These are phyloP conservation scores for Neopestalotiopsis sp. DNA, from an alignment of 2,329 filamentous ascomycete genomes.

Conservation along the genomic window DNA sequence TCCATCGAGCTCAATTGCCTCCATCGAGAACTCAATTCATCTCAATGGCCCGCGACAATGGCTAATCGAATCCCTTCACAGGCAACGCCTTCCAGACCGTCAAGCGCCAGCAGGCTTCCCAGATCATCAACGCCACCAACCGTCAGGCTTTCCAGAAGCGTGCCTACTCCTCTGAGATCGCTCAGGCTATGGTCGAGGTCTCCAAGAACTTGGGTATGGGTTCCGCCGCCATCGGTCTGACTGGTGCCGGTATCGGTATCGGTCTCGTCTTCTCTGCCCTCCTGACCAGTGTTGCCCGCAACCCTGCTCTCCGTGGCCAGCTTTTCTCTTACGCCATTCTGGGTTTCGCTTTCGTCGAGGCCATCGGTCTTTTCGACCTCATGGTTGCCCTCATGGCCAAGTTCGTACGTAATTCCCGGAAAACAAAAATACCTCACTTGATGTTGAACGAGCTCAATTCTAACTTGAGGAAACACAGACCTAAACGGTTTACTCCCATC, in stretches of 20 bases:
- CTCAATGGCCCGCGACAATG: slow-evolving; percentile 17
- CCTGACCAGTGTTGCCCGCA: slow-evolving; percentile 88
- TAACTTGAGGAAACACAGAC: slow-evolving; percentile 30
- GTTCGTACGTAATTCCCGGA: slow-evolving; percentile 65
- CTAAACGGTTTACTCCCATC: slow-evolving; percentile 37
- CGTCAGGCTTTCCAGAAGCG: slow-evolving; percentile 72
- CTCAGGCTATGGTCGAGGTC: slow-evolving; percentile 86
- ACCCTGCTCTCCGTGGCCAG: slow-evolving; percentile 92
- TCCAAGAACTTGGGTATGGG: slow-evolving; percentile 92
- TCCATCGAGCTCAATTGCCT: slow-evolving; percentile 24
- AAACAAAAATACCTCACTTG: slow-evolving; percentile 21
- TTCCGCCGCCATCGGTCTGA: slow-evolving; percentile 88
- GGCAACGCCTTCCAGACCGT: slow-evolving; percentile 68
- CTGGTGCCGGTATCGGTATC: slow-evolving; percentile 93
- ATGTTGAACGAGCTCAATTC: slow-evolving; percentile 14
- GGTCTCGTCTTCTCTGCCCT: slow-evolving; percentile 92
- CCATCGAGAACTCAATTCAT: slow-evolving; percentile 6
- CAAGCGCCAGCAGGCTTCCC: slow-evolving; percentile 75
- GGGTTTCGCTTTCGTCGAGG: slow-evolving; percentile 94
- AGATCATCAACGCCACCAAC: slow-evolving; percentile 70
- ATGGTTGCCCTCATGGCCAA: slow-evolving; percentile 96
- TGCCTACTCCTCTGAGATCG: slow-evolving; percentile 87
- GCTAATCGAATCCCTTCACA: slow-evolving; percentile 40
- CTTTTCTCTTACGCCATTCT: slow-evolving; percentile 96
- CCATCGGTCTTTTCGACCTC: slow-evolving; percentile 87